phyloP scores from a whole-genome alignment of 2,329 filamentous ascomycete genomes.

The Pseudonectria foliicola region DNA sequence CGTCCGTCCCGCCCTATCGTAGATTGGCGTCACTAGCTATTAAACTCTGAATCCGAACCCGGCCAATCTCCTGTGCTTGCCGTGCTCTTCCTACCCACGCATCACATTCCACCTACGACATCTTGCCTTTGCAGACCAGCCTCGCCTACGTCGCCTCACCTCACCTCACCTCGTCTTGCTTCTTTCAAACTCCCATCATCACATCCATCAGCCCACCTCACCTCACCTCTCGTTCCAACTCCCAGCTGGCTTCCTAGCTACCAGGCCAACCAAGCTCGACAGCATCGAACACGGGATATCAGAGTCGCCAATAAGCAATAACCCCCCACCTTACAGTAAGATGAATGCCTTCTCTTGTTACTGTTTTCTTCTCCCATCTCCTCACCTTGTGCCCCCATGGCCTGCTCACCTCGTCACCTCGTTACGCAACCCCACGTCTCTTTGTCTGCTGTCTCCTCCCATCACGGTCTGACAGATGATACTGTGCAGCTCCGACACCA shows the following conservation, averaged over 20 bases:
- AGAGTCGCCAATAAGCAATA: slow-evolving; percentile 14
- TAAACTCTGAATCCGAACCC: no score
- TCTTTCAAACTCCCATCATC: slow-evolving; percentile 4
- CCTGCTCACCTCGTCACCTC: slow-evolving; percentile 21
- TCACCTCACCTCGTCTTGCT: no score
- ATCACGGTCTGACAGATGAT: background rate
- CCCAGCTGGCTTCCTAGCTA: no score
- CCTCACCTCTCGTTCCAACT: background rate
- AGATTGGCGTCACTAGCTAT: no score
- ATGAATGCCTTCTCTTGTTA: background rate
- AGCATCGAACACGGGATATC: slow-evolving; percentile 9
- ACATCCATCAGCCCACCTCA: slow-evolving; percentile 19
- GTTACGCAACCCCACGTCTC: slow-evolving; percentile 17
- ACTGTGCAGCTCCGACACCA: no score
- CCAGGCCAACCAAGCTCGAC: no score
- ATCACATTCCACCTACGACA: no score
- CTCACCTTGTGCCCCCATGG: slow-evolving; percentile 19
- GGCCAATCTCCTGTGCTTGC: no score
- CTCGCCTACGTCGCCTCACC: no score
- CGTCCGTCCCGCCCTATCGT: no score
- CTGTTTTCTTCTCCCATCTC: slow-evolving; percentile 17
- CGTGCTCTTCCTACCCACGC: no score
- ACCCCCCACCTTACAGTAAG: slow-evolving; percentile 8
- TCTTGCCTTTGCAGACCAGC: no score
- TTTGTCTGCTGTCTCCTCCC: slow-evolving; percentile 10